Percentiles rank a stretch among this genome's conserved stretches.
These are phyloP conservation scores for Suillus fuscotomentosus DNA, from an alignment of 768 basidiomycete genomes.

Conservation along the genomic window DNA sequence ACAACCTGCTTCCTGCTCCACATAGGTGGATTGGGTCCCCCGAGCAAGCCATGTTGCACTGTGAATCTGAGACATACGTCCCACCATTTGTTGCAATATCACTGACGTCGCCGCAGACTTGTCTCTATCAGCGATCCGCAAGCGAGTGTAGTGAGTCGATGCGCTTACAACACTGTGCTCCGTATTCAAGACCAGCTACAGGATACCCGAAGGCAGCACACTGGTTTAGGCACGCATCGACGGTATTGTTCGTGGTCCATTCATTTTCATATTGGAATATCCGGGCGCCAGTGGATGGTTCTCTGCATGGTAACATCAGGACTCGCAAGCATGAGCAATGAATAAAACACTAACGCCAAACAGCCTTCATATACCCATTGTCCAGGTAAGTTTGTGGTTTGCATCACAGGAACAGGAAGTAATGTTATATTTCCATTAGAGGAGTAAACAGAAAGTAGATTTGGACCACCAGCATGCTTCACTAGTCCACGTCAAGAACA, in stretches of 20 bases:
- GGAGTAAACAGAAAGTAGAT: slow-evolving; percentile 69
- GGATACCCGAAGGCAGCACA: slow-evolving; percentile 73
- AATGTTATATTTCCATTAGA: slow-evolving; percentile 48
- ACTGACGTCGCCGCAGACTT: slow-evolving; percentile 65
- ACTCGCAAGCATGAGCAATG: neutral
- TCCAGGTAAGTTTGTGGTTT: slow-evolving; percentile 59
- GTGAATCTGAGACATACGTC: slow-evolving; percentile 29
- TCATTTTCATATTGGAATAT: slow-evolving; percentile 63
- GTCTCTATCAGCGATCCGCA: neutral
- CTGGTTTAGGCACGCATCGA: slow-evolving; percentile 60
- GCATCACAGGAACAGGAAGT: slow-evolving; percentile 56
- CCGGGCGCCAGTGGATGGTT: slow-evolving; percentile 38
- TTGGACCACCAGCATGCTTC: slow-evolving; percentile 74
- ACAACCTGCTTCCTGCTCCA: slow-evolving; percentile 54
- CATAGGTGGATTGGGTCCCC: slow-evolving; percentile 72
- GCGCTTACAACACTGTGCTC: slow-evolving; percentile 69
- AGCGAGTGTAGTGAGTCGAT: neutral
- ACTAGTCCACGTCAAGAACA: slow-evolving; percentile 32
- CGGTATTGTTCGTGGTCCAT: slow-evolving; percentile 61
- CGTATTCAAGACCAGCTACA: slow-evolving; percentile 68
- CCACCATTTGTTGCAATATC: slow-evolving; percentile 45
- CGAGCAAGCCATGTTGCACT: slow-evolving; percentile 55
- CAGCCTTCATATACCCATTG: slow-evolving; percentile 68
- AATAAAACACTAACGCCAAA: slow-evolving; percentile 44
- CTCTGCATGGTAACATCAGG: slow-evolving; percentile 35